phyloP scores from a whole-genome alignment of 139 green algal species.

The Astrephomene gubernaculifera region DNA sequence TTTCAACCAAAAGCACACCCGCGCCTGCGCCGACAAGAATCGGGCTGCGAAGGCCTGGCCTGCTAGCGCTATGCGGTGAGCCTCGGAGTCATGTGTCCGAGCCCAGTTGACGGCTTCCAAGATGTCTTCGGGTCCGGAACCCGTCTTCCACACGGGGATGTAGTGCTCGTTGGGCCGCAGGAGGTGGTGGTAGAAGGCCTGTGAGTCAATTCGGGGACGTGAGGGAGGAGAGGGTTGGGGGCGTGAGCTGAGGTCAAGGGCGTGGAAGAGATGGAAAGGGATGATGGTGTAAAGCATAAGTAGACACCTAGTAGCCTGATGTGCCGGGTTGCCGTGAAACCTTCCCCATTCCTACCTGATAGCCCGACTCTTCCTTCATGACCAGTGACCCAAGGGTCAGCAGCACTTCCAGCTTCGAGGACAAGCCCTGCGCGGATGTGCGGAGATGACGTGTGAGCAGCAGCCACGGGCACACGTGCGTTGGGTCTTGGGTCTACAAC shows the following conservation, averaged over 20 bases:
- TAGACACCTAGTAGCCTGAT: not conserved
- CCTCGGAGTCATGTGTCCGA: conserved; percentile 28
- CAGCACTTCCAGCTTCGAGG: conserved; percentile 48
- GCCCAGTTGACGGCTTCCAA: conserved; percentile 49
- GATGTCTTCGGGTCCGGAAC: conserved; percentile 45
- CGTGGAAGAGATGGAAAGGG: too few relatives aligned
- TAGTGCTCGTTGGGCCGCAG: conserved; percentile 52
- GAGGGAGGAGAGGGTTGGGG: not conserved
- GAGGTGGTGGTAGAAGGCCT: conserved; percentile 59
- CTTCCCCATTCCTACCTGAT: not conserved
- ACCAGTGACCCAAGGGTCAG: conserved; percentile 51
- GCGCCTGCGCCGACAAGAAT: conserved; percentile 15
- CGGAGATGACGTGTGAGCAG: too few relatives aligned
- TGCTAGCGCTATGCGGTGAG: not conserved
- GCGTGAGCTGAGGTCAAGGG: too few relatives aligned
- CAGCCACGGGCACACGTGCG: too few relatives aligned
- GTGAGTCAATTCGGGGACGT: not conserved
- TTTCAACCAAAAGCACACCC: conserved; percentile 9
- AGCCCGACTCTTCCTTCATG: conserved; percentile 54
- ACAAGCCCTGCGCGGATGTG: conserved; percentile 10
- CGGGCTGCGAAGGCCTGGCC: conserved; percentile 17
- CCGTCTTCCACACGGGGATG: conserved; percentile 44
- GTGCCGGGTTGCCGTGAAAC: not conserved
- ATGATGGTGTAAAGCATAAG: too few relatives aligned
- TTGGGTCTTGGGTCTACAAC: too few relatives aligned